Base-by-base conservation (phyloP, 768 basidiomycete genomes). In the Serendipita sp. region DNA sequence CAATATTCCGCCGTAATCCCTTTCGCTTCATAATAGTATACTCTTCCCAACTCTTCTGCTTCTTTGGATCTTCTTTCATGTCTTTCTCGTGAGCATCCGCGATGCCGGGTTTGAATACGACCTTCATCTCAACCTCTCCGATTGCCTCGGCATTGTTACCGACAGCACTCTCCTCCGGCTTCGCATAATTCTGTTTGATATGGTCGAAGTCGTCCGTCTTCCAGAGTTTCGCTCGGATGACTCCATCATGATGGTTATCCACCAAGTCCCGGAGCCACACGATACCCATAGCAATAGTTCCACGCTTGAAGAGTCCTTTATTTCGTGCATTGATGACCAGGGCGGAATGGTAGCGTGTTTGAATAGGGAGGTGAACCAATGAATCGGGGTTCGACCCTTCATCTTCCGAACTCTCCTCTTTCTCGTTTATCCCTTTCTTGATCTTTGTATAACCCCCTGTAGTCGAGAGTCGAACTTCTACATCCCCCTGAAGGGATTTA, bases 181-280 rank as follows among this genome's bases (percentile, higher is more conserved):
- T 60, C 8, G 56, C 28, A 56, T 65, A 65, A 51, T 65, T 65
- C 35, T 65, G 64, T 35, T 65, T 54, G 8, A 65, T 56, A 2
- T 36, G 28, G 35, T 35, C 32, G 44, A 52, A 35, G 3, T 65
- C 34, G n/a, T 54, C 16, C 13, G 64, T 28, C 16, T 56, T 36
- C 64, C 64, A 65, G 7, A 65, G 47, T 10, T 36, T 54, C n/a
- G 52, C 64, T 18, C 56, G 56, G 36, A 65, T 60, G 51, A 65
- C 51, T 7, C 34, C 34, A n/a, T 16, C 38, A 18, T 65, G 47
- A 36, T 65, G 47, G 23, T 65, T 65, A 28, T 65, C 64, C n/a
- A 65, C 32, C 18, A 65, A 38, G 41, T 65, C 64, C 16, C 64
- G 64, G 5, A 65, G 64, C 64, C 64, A 65, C 11, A 65, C 56